Conservation (phyloP, 192 early-diverging fungal species). For the Podila epigama region DNA sequence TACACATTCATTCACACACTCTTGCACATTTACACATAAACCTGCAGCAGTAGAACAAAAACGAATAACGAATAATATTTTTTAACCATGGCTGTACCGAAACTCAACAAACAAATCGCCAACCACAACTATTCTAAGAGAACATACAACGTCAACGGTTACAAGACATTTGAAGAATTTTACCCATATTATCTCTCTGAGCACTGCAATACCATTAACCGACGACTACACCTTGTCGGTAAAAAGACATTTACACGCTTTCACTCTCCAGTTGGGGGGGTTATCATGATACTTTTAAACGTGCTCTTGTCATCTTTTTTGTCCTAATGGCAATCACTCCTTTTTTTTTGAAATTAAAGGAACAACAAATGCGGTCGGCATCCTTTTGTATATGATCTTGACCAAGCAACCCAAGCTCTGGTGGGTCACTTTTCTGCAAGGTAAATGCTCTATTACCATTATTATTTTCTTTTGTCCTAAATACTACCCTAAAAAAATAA, state of each 20-base stretch:
- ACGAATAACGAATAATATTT: not conserved
- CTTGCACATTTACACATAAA: not conserved
- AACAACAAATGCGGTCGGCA: slow-evolving; percentile 41
- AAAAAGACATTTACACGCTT: slow-evolving; percentile 7
- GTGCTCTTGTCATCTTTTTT: not conserved
- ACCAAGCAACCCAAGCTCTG: slow-evolving; percentile 36
- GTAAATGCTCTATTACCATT: slow-evolving; percentile 6
- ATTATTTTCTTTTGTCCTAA: slow-evolving; percentile 3
- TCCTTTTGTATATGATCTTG: slow-evolving; percentile 31
- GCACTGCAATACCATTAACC: slow-evolving; percentile 58
- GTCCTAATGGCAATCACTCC: not conserved
- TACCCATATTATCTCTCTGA: slow-evolving; percentile 76
- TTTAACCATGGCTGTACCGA: slow-evolving; percentile 17
- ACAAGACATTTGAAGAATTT: slow-evolving; percentile 64
- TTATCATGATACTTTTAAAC: not conserved
- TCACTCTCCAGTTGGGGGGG: not conserved
- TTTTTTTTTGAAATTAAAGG: slow-evolving; percentile 16
- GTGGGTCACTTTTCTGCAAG: slow-evolving; percentile 48
- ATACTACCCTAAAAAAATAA: too few species aligned
- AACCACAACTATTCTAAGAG: slow-evolving; percentile 59
- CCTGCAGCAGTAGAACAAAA: not conserved
- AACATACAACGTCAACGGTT: slow-evolving; percentile 48
- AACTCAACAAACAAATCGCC: slow-evolving; percentile 39
- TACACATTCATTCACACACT: too few species aligned
- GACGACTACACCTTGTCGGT: slow-evolving; percentile 64